These are phyloP conservation scores for Erigeron canadensis DNA, from an alignment of 129 eudicot genomes.

Conservation along the genomic window DNA sequence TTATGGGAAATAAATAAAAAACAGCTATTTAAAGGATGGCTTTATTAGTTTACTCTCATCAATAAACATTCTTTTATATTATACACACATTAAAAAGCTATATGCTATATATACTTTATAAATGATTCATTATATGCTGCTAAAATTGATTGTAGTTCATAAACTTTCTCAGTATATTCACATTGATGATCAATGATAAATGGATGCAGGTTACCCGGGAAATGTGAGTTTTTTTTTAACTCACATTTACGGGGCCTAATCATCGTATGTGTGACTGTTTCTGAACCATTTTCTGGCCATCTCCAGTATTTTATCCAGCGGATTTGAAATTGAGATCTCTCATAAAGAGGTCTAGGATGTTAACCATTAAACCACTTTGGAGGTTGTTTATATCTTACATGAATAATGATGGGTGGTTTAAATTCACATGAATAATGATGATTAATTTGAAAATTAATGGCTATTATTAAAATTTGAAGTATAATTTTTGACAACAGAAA, in stretches of 20 bases:
- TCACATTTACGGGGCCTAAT: too few species aligned
- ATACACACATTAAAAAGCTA: neutral
- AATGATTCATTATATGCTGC: neutral
- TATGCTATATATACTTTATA: neutral
- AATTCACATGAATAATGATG: too few species aligned
- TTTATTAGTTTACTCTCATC: constrained; percentile 22
- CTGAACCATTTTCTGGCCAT: too few species aligned
- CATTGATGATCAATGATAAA: neutral
- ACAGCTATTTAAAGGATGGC: constrained; percentile 35
- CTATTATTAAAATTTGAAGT: neutral
- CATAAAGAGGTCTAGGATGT: too few species aligned
- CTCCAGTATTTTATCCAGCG: too few species aligned
- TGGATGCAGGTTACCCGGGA: neutral
- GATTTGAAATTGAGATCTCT: too few species aligned
- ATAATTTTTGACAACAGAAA: neutral
- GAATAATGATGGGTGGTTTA: too few species aligned
- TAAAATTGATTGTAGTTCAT: constrained; percentile 7
- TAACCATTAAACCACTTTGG: too few species aligned
- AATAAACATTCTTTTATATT: neutral
- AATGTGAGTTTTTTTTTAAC: neutral
- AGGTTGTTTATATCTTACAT: too few species aligned
- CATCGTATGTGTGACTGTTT: too few species aligned
- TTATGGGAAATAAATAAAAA: constrained; percentile 20
- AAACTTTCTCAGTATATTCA: neutral
- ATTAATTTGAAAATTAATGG: too few species aligned